Evolutionary conservation across 257 asterid species (phyloP).

Genomic region (Nicotiana attenuata): DNA sequence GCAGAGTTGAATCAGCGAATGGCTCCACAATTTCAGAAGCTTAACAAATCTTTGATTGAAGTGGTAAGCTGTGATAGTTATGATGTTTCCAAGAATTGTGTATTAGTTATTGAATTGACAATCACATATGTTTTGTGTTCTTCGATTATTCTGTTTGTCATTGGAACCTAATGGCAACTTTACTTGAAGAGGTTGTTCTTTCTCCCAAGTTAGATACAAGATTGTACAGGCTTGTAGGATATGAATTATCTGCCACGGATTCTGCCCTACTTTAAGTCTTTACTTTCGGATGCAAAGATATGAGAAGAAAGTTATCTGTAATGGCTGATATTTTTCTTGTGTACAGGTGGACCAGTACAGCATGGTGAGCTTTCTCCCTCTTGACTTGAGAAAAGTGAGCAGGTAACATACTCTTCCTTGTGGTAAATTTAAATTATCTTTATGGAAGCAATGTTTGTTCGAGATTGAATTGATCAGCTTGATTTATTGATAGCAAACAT

Average conservation of each 20-base stretch:
- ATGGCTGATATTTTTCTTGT: constrained; percentile 12
- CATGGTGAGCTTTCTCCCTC: constrained; percentile 93
- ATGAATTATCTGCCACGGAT: not conserved
- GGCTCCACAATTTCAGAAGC: constrained; percentile 88
- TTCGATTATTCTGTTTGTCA: not conserved
- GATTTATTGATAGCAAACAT: not conserved
- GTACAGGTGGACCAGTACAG: constrained; percentile 85
- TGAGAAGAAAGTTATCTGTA: not conserved
- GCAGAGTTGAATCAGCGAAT: constrained; percentile 80
- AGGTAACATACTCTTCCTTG: constrained; percentile 38
- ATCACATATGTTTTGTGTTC: not conserved
- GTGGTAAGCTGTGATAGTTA: constrained; percentile 41
- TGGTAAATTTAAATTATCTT: not conserved
- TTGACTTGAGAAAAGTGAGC: constrained; percentile 81
- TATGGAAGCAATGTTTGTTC: not conserved
- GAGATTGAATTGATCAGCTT: not conserved
- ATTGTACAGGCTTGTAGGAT: not conserved
- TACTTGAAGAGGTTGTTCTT: not conserved
- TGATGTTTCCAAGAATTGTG: not conserved
- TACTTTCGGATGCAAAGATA: not conserved
- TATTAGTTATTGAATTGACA: not conserved
- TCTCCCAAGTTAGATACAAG: not conserved
- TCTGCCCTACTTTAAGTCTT: not conserved
- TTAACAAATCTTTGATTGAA: constrained; percentile 78
- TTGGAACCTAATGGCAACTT: not conserved